phyloP scores from a whole-genome alignment of 495 filamentous ascomycete genomes.

The Talaromyces nanjingensis region DNA sequence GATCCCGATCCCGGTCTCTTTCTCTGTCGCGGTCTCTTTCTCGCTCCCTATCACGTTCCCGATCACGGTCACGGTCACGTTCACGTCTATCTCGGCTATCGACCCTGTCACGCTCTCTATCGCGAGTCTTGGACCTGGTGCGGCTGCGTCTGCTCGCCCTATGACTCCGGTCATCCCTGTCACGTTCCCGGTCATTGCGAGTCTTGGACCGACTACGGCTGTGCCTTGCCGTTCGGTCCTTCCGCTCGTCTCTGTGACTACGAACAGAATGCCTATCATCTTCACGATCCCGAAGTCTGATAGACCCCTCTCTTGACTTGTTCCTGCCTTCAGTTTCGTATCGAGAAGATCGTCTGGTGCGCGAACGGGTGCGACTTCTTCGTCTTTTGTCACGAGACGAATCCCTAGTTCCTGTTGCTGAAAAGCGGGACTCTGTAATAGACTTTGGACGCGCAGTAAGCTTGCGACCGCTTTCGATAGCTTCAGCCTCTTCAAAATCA shows the following conservation, averaged over 20 bases:
- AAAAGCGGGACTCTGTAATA: slow-evolving; percentile 23
- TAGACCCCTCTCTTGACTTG: slow-evolving; percentile 28
- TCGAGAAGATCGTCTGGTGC: slow-evolving; percentile 20
- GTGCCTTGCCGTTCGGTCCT: background rate
- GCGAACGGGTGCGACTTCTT: slow-evolving; percentile 19
- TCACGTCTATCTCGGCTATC: slow-evolving; percentile 14
- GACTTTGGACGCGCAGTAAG: slow-evolving; percentile 20
- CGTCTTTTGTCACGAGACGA: slow-evolving; percentile 11
- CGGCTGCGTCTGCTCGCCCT: slow-evolving; percentile 31
- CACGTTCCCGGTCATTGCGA: slow-evolving; percentile 1
- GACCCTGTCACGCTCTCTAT: slow-evolving; percentile 19
- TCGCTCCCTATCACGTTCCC: slow-evolving; percentile 20
- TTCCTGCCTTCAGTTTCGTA: slow-evolving; percentile 21
- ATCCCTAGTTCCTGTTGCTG: slow-evolving; percentile 18
- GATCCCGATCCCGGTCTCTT: slow-evolving; percentile 11
- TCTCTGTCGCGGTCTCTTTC: slow-evolving; percentile 14
- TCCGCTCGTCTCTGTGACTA: slow-evolving; percentile 6
- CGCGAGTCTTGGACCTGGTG: slow-evolving; percentile 29
- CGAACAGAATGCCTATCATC: slow-evolving; percentile 8
- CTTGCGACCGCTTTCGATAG: slow-evolving; percentile 39
- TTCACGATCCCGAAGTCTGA: slow-evolving; percentile 28
- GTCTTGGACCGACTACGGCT: background rate
- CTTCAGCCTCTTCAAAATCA: slow-evolving; percentile 47
- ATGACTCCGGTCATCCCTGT: slow-evolving; percentile 30
- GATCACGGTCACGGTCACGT: slow-evolving; percentile 27